phyloP scores from a whole-genome alignment of 23 red algal genomes.

The Gracilaria vermiculophylla region DNA sequence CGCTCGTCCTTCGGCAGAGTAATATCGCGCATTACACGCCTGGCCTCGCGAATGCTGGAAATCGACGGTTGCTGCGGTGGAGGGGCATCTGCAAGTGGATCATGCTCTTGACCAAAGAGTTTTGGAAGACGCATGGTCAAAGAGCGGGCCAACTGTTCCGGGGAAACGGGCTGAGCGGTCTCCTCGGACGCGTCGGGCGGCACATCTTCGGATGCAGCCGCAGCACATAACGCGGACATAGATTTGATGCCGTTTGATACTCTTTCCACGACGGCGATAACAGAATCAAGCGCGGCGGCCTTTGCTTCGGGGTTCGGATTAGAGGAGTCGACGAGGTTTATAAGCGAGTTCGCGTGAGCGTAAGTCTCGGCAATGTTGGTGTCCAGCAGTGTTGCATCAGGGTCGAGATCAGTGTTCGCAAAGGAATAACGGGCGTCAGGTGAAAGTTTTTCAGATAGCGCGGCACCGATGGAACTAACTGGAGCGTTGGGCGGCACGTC shows the following conservation, averaged over 20 bases:
- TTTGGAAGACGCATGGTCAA: conserved; percentile 32
- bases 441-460: conserved; percentile 3
- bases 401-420: conserved; percentile 51
- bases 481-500: conserved; percentile 58
- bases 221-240: conserved; percentile 61
- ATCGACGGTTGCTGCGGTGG: conserved; percentile 46
- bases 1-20: conserved; percentile 5
- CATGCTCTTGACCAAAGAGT: conserved; percentile 22
- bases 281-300: conserved; percentile 62
- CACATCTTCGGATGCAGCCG: conserved; percentile 3
- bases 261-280: conserved; percentile 63
- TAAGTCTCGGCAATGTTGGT: conserved; percentile 68
- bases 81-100: neutral
- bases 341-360: conserved; percentile 64
- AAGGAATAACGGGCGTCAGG: conserved; percentile 45
- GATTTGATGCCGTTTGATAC: conserved; percentile 48
- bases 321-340: conserved; percentile 28
- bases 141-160: conserved; percentile 4
- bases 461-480: conserved; percentile 23
- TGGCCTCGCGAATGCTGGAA: conserved; percentile 36
- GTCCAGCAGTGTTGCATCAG: conserved; percentile 44
- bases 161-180: neutral
- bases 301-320: conserved; percentile 26
- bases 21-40: conserved; percentile 3
- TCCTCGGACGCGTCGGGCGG: neutral